These are phyloP conservation scores for Dentipellis fragilis DNA, from an alignment of 768 basidiomycete species.

Conservation along the genomic window DNA sequence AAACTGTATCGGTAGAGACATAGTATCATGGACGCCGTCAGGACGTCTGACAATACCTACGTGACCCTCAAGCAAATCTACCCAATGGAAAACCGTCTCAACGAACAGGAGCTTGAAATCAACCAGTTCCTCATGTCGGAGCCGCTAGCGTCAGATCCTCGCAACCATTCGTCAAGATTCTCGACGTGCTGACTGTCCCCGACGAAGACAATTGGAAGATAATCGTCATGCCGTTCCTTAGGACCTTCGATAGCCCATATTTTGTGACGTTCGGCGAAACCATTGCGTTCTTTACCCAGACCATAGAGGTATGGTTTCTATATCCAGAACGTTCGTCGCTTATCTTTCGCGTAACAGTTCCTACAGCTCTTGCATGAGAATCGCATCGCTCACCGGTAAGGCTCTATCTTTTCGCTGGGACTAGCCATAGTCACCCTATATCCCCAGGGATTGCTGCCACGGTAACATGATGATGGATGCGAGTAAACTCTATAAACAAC, in stretches of 20 bases:
- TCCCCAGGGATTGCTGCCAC: constrained; percentile 5
- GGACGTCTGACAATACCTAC: constrained; percentile 8
- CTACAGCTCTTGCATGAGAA: constrained; percentile 16
- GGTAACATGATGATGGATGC: constrained; percentile 11
- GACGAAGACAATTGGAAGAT: constrained; percentile 2
- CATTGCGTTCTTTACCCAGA: constrained; percentile 16
- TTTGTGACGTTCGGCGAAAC: constrained; percentile 18
- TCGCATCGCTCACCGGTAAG: constrained; percentile 16
- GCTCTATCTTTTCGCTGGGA: too few species aligned
- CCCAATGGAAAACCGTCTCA: background rate
- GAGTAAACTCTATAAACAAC: constrained; percentile 2
- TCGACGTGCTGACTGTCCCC: constrained; percentile 14
- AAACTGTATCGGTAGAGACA: background rate
- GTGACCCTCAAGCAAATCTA: constrained; percentile 15
- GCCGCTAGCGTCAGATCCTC: constrained; percentile 6
- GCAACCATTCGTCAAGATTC: constrained; percentile 16
- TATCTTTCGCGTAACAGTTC: constrained; percentile 7
- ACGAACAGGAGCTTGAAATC: constrained; percentile 7
- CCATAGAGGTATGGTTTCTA: constrained; percentile 13
- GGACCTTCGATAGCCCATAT: constrained; percentile 12
- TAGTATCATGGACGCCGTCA: constrained; percentile 11
- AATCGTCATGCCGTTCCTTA: constrained; percentile 16
- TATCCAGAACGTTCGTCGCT: background rate
- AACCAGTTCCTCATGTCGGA: constrained; percentile 4
- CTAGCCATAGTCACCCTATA: too few species aligned